These are phyloP conservation scores for Cladorrhinum samala DNA, from an alignment of 495 filamentous ascomycete species.

Conservation along the genomic window DNA sequence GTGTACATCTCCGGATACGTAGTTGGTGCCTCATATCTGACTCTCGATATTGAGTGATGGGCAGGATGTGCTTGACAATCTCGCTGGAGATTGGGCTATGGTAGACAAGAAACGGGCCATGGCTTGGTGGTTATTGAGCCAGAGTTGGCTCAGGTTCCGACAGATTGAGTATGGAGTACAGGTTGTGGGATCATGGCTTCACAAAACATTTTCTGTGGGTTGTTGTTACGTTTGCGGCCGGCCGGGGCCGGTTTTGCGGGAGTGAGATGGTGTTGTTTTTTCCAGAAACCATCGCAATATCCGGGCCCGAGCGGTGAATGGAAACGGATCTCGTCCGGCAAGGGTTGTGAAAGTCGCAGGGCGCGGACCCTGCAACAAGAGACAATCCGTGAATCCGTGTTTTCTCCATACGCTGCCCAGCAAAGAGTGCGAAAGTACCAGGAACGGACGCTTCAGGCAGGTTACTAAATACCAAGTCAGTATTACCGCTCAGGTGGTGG, in stretches of 20 bases:
- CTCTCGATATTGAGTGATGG: neutral
- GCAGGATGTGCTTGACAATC: too few species aligned
- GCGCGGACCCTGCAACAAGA: neutral
- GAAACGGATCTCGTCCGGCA: neutral
- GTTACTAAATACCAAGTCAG: neutral
- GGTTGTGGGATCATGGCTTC: too few species aligned
- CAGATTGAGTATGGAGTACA: too few species aligned
- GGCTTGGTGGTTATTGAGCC: too few species aligned
- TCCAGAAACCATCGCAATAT: constrained; percentile 13
- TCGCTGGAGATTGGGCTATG: too few species aligned
- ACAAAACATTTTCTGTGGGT: neutral
- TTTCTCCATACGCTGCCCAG: neutral
- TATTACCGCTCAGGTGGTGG: neutral
- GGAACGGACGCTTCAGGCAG: neutral
- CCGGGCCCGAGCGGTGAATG: constrained; percentile 8
- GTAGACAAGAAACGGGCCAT: too few species aligned
- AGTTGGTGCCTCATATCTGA: neutral
- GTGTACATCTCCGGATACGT: neutral
- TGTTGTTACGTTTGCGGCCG: neutral
- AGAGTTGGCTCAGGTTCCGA: too few species aligned
- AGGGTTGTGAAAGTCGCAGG: neutral
- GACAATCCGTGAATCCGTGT: too few species aligned
- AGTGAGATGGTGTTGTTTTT: neutral
- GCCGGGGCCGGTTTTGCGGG: neutral
- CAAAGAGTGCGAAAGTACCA: neutral